A percentile compares a stretch with the other conserved stretches of the same genome.
Conservation (phyloP, 768 basidiomycete species). For the Lactarius sanguifluus region DNA sequence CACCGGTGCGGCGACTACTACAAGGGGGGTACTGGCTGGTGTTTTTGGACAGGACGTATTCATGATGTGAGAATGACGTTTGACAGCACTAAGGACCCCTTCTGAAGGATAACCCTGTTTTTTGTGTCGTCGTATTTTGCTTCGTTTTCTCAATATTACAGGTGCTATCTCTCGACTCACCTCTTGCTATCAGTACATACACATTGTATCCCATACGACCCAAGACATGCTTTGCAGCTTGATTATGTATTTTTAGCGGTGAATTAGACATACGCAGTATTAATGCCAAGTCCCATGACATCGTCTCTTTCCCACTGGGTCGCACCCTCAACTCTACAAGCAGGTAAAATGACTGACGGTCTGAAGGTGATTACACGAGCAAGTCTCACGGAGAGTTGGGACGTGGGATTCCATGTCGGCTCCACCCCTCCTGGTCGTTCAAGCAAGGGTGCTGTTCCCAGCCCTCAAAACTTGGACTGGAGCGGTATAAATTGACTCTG, state of each 20-base stretch:
- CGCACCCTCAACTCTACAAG: neutral
- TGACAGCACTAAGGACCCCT: conserved; percentile 1
- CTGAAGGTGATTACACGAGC: too few relatives aligned
- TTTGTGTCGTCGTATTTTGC: neutral
- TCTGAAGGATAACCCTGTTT: neutral
- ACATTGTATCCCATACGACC: conserved; percentile 12
- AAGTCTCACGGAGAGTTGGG: neutral
- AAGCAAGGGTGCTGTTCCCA: neutral
- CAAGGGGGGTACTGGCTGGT: conserved; percentile 3
- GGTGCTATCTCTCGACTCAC: conserved; percentile 10
- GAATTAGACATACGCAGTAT: conserved; percentile 20
- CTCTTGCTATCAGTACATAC: conserved; percentile 16
- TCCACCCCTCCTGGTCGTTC: conserved; percentile 6
- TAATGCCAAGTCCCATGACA: neutral
- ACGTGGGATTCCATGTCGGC: neutral
- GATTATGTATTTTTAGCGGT: conserved; percentile 21
- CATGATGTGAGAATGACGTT: neutral
- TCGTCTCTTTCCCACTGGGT: neutral
- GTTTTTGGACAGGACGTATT: conserved; percentile 19
- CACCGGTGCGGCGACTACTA: neutral
- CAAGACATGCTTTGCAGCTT: conserved; percentile 16
- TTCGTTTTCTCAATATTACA: neutral
- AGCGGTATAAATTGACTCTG: too few relatives aligned
- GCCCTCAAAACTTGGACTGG: neutral
- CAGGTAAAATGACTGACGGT: neutral